Evolutionary conservation across 257 asterid species (phyloP).

Genomic region (Osmanthus fragrans): DNA sequence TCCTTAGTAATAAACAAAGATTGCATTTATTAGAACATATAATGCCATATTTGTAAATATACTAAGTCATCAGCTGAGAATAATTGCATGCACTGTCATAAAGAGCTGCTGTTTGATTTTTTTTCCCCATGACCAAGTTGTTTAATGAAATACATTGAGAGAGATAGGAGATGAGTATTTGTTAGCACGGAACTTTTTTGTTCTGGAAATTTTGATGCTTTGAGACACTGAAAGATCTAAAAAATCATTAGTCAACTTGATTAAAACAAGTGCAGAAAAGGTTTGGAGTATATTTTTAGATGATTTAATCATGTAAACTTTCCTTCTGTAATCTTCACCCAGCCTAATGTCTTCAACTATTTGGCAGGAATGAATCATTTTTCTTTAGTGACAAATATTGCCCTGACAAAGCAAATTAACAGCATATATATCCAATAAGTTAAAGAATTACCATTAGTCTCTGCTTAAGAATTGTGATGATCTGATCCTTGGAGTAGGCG

Average conservation of each 20-base stretch:
- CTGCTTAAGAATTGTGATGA: conserved; percentile 72
- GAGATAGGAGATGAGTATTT: not conserved
- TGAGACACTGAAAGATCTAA: not conserved
- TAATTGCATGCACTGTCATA: no score
- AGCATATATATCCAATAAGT: conserved; percentile 3
- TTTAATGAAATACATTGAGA: conserved; percentile 3
- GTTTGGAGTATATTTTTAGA: not conserved
- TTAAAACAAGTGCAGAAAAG: not conserved
- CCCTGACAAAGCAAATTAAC: not conserved
- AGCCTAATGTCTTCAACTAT: conserved; percentile 11
- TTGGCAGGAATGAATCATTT: not conserved
- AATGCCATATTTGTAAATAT: no score
- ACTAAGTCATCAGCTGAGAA: no score
- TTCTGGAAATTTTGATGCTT: not conserved
- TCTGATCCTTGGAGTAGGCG: conserved; percentile 93
- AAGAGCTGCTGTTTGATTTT: not conserved
- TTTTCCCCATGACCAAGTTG: conserved; percentile 4
- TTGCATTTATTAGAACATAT: no score
- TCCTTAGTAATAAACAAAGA: no score
- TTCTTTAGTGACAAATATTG: not conserved
- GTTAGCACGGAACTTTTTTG: not conserved
- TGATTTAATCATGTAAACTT: not conserved
- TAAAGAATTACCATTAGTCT: conserved; percentile 63
- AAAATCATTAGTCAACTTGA: conserved; percentile 8
- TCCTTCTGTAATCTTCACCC: conserved; percentile 6